phyloP scores from a whole-genome alignment of 345 rosid species.

The Aquilaria sinensis region DNA sequence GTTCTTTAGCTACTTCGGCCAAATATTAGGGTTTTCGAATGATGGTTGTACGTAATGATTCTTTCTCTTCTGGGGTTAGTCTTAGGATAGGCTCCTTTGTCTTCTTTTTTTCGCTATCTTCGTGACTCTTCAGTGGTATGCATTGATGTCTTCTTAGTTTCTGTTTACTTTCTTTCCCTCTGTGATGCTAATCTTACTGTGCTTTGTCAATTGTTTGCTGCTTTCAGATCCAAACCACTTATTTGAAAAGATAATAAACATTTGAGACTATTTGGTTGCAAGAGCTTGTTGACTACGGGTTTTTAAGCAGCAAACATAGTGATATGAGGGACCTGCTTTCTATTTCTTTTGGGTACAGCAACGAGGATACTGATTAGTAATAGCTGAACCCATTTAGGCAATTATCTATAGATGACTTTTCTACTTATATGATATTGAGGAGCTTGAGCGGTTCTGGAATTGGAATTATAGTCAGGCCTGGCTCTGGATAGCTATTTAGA shows the following conservation, averaged over 20 bases:
- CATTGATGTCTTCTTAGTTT: neutral
- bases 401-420: constrained; percentile 12
- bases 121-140: constrained; percentile 9
- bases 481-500: constrained; percentile 73
- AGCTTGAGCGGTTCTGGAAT: constrained; percentile 21
- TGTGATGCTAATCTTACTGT: constrained; percentile 18
- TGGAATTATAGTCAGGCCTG: constrained; percentile 39
- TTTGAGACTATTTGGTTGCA: constrained; percentile 22
- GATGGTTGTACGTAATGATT: neutral
- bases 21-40: constrained; percentile 24
- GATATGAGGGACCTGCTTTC: constrained; percentile 17
- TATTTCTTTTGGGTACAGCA: constrained; percentile 18
- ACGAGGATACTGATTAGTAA: constrained; percentile 15
- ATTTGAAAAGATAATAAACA: constrained; percentile 28
- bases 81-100: neutral
- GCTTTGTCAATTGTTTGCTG: constrained; percentile 24
- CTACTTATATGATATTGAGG: constrained; percentile 21
- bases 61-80: neutral
- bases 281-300: constrained; percentile 15
- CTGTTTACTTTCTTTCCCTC: constrained; percentile 1
- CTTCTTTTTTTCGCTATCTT: neutral
- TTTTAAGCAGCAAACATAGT: constrained; percentile 18
- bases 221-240: constrained; percentile 38
- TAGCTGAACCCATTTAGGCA: constrained; percentile 1
- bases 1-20: neutral